A percentile compares a stretch with the other conserved stretches of the same genome.
phyloP scores from a whole-genome alignment of 495 filamentous ascomycete genomes.

The Penicillium coffeae region DNA sequence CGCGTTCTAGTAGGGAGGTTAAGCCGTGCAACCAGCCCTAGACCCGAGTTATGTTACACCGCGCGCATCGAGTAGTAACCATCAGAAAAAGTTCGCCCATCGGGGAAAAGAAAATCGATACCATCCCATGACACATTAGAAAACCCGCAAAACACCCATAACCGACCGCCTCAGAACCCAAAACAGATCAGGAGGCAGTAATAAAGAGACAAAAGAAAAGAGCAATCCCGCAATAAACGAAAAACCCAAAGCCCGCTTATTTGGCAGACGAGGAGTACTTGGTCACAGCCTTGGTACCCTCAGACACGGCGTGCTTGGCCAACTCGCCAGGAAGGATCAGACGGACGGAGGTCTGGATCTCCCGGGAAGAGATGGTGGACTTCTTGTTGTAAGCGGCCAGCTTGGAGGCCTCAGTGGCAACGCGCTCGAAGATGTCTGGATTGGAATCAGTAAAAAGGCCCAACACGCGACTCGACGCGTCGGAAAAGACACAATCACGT shows the following conservation, averaged over 20 bases:
- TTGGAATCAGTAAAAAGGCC: slow-evolving; percentile 8
- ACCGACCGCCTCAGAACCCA: slow-evolving; percentile 58
- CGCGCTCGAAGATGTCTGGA: slow-evolving; percentile 98
- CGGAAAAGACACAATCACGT: slow-evolving; percentile 32
- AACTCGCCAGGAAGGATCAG: slow-evolving; percentile 98
- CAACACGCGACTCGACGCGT: slow-evolving; percentile 5
- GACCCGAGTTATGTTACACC: slow-evolving; percentile 74
- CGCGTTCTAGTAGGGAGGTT: slow-evolving; percentile 39
- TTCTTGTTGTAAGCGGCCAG: slow-evolving; percentile 99
- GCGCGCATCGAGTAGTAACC: slow-evolving; percentile 64
- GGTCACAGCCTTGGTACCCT: slow-evolving; percentile 99
- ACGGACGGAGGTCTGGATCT: slow-evolving; percentile 98
- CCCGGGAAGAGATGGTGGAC: slow-evolving; percentile 97
- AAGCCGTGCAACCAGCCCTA: slow-evolving; percentile 35
- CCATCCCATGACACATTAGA: slow-evolving; percentile 90
- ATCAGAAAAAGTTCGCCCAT: slow-evolving; percentile 65
- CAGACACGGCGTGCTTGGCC: slow-evolving; percentile 98
- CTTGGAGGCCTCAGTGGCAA: slow-evolving; percentile 98
- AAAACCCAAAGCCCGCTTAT: slow-evolving; percentile 58
- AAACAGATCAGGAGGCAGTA: slow-evolving; percentile 53
- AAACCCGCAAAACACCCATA: slow-evolving; percentile 66
- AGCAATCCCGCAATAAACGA: slow-evolving; percentile 44
- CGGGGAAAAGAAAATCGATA: slow-evolving; percentile 55
- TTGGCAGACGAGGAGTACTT: slow-evolving; percentile 99
- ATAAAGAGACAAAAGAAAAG: slow-evolving; percentile 37